Percentiles rank a stretch among this genome's conserved stretches.
phyloP scores from a whole-genome alignment of 495 filamentous ascomycete genomes.

The Filosporella fistucella region DNA sequence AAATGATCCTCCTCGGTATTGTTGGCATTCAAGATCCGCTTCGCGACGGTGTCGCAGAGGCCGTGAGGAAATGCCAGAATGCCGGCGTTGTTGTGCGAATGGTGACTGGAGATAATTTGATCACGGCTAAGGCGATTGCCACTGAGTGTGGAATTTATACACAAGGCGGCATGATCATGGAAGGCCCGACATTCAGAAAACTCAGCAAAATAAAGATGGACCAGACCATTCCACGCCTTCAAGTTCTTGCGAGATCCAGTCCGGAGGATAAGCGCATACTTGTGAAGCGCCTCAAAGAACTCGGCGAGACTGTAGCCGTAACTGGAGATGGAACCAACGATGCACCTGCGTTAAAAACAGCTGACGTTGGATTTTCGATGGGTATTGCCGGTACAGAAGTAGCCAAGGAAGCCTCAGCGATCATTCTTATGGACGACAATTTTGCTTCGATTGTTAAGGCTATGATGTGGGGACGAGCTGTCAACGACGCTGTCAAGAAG shows the following conservation, averaged over 20 bases:
- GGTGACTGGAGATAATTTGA: slow-evolving; percentile 85
- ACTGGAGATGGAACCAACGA: slow-evolving; percentile 92
- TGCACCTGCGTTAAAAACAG: slow-evolving; percentile 77
- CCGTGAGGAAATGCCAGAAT: slow-evolving; percentile 66
- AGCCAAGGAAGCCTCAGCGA: slow-evolving; percentile 89
- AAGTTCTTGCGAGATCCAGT: slow-evolving; percentile 81
- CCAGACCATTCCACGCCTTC: slow-evolving; percentile 65
- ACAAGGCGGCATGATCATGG: slow-evolving; percentile 69
- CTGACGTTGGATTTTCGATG: slow-evolving; percentile 92
- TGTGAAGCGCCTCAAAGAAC: slow-evolving; percentile 73
- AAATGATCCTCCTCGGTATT: slow-evolving; percentile 73
- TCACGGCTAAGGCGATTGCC: slow-evolving; percentile 80
- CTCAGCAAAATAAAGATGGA: slow-evolving; percentile 68
- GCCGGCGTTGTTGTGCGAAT: slow-evolving; percentile 85
- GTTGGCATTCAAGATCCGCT: slow-evolving; percentile 89
- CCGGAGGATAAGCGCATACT: slow-evolving; percentile 85
- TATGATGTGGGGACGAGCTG: slow-evolving; percentile 84
- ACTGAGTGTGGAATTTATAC: slow-evolving; percentile 80
- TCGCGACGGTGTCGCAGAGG: slow-evolving; percentile 71
- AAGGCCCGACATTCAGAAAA: slow-evolving; percentile 79
- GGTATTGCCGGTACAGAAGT: slow-evolving; percentile 88
- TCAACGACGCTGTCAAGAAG: slow-evolving; percentile 87
- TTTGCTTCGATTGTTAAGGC: slow-evolving; percentile 86
- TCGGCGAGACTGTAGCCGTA: slow-evolving; percentile 88
- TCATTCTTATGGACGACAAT: slow-evolving; percentile 90